Evolutionary conservation across 208 protist genomes (phyloP), one percentile per base, ranked within the genome.

Genomic region (Endotrypanum monterogeii): DNA sequence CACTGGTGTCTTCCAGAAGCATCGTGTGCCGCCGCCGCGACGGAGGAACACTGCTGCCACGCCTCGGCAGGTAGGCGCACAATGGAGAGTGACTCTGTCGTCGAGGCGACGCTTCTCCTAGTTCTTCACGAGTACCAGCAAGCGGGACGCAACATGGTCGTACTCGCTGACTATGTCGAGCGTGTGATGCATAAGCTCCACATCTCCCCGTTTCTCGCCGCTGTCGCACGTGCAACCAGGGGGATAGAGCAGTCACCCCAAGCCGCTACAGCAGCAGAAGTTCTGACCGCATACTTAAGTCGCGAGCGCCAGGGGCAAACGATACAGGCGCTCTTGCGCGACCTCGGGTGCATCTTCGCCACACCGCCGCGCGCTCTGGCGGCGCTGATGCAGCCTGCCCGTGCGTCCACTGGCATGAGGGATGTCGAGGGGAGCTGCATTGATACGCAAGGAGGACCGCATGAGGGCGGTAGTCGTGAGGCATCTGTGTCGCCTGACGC

Each of bases 341-440:
- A 89, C 56, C 58, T 92, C 14, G 90, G 90, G 8, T 94, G 90
- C 66, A 68, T 77, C 60, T 94, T 94, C 67, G 60, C 86, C 30
- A 73, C 76, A 20, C 90, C 87, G 12, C 84, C 85, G 16, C 55
- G 61, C 4, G 78, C 71, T 3, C 68, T 89, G 11, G 41, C 66
- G 37, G 30, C 69, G 37, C 78, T 80, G 16, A 25, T 46, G 51
- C 25, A 51, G 16, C 32, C n/a, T 1, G 23, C 48, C 23, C 23
- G 23, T 5, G 0, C 23, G 37, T 30, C 60, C 0, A 44, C 32
- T n/a, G 14, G 3, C 28, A 8, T 39, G 35, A 28, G 11, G 37
- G 16, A 30, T 28, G 37, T 9, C 37, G 37, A 65, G 32, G 60
- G 23, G 60, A 14, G 20, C 5, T n/a, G 60, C 37, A 46, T n/a